Percentiles rank a stretch among this genome's conserved stretches.
These are phyloP conservation scores for Musa beccarii DNA, from an alignment of 176 grass and related monocot genomes.

Conservation along the genomic window DNA sequence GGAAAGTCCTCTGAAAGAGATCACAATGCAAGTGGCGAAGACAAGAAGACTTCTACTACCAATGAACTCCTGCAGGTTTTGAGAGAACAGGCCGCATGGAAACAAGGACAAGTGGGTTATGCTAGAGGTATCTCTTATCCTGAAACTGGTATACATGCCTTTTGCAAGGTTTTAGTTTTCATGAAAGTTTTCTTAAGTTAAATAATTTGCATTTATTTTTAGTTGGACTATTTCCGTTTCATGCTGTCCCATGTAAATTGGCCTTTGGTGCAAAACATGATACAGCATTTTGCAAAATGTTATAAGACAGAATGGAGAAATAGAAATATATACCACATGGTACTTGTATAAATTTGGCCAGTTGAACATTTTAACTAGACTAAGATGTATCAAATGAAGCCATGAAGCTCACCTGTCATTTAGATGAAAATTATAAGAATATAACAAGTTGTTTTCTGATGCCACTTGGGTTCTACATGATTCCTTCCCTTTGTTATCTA, in stretches of 20 bases:
- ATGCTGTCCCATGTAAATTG: neutral
- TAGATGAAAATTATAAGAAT: neutral
- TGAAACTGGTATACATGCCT: neutral
- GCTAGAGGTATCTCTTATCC: conserved; percentile 12
- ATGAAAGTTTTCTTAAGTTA: neutral
- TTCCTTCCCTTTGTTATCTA: neutral
- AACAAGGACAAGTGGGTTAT: conserved; percentile 16
- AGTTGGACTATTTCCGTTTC: neutral
- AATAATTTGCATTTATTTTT: neutral
- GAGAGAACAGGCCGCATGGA: conserved; percentile 29
- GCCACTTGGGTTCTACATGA: neutral
- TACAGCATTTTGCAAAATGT: no score
- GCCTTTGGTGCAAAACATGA: neutral
- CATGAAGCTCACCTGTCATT: neutral
- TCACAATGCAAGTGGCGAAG: conserved; percentile 2
- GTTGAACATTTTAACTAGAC: neutral
- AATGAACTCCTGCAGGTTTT: conserved; percentile 29
- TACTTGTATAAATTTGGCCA: neutral
- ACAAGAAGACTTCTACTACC: conserved; percentile 26
- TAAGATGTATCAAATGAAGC: neutral
- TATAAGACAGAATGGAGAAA: no score
- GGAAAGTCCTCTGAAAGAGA: conserved; percentile 4
- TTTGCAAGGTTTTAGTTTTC: neutral
- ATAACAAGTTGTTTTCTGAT: neutral
- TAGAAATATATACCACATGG: no score